These are phyloP conservation scores for Epichloe festucae DNA, from an alignment of 2,329 filamentous ascomycete species.

Conservation along the genomic window DNA sequence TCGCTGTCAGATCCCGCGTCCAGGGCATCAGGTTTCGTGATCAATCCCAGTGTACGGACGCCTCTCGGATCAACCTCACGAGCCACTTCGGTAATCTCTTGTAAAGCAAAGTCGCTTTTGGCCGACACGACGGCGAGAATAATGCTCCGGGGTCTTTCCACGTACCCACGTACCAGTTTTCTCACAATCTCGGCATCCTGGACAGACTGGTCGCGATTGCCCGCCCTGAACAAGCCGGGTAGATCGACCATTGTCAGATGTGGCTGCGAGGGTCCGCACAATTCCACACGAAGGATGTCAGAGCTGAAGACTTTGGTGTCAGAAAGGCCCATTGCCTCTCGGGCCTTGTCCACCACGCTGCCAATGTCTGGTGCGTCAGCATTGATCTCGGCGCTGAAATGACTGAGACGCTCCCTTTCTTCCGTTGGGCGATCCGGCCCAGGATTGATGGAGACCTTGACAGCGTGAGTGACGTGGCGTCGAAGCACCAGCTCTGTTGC, in stretches of 20 bases:
- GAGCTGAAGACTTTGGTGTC: constrained; percentile 23
- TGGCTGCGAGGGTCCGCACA: constrained; percentile 32
- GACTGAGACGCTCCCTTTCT: constrained; percentile 11
- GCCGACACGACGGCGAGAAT: constrained; percentile 46
- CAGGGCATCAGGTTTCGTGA: constrained; percentile 40
- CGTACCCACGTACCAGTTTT: constrained; percentile 38
- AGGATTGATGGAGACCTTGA: constrained; percentile 21
- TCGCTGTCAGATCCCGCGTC: constrained; percentile 25
- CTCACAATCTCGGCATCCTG: constrained; percentile 11
- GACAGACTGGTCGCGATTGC: constrained; percentile 29
- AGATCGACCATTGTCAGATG: constrained; percentile 47
- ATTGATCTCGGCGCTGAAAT: constrained; percentile 4
- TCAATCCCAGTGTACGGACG: constrained; percentile 37
- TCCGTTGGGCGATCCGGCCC: constrained; percentile 14
- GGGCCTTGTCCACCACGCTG: constrained; percentile 5
- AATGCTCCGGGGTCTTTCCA: constrained; percentile 41
- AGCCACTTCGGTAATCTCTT: constrained; percentile 25
- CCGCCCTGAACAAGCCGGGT: constrained; percentile 37
- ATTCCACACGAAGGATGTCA: constrained; percentile 34
- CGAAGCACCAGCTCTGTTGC: constrained; percentile 49
- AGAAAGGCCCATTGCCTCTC: constrained; percentile 7
- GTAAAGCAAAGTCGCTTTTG: constrained; percentile 42
- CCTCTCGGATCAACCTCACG: constrained; percentile 9
- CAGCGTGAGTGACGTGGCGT: constrained; percentile 19
- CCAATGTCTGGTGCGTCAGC: constrained; percentile 3